A percentile compares a stretch with the other conserved stretches of the same genome.
Conservation (phyloP, 495 filamentous ascomycete genomes). For the Annulohypoxylon stygium region DNA sequence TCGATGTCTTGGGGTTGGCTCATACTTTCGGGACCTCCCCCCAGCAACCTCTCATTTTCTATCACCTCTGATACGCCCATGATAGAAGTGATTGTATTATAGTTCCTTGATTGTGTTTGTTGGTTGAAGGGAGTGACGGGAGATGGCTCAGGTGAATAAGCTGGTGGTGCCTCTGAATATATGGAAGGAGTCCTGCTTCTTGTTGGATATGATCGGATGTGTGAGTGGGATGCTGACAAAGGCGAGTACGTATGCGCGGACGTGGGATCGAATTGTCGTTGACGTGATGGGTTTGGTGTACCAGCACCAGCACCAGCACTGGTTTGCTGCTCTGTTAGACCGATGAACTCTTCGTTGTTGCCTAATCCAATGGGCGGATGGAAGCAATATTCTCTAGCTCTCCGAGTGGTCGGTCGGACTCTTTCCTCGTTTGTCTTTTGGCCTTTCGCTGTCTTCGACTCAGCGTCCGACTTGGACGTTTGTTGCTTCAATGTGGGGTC, state of each 20-base stretch:
- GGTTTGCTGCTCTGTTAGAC: slow-evolving; percentile 26
- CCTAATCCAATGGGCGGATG: slow-evolving; percentile 31
- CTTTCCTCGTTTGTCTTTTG: slow-evolving; percentile 55
- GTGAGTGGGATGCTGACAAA: slow-evolving; percentile 44
- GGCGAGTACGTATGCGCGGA: slow-evolving; percentile 45
- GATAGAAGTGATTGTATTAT: slow-evolving; percentile 56
- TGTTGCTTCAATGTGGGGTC: slow-evolving; percentile 55
- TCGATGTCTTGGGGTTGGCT: slow-evolving; percentile 46
- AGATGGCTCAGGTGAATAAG: slow-evolving; percentile 59
- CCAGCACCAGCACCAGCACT: background rate
- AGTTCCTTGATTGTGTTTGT: slow-evolving; percentile 44
- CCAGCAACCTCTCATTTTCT: slow-evolving; percentile 55
- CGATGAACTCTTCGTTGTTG: slow-evolving; percentile 28
- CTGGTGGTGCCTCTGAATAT: slow-evolving; percentile 61
- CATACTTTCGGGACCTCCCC: slow-evolving; percentile 59
- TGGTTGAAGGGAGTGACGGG: slow-evolving; percentile 36
- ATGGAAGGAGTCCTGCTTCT: slow-evolving; percentile 43
- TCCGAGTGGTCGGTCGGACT: slow-evolving; percentile 26
- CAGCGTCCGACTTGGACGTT: slow-evolving; percentile 45
- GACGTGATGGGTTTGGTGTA: slow-evolving; percentile 26
- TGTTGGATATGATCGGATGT: slow-evolving; percentile 17
- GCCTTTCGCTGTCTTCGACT: slow-evolving; percentile 58
- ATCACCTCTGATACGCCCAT: slow-evolving; percentile 54
- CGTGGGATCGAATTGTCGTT: slow-evolving; percentile 27
- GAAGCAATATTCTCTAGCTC: slow-evolving; percentile 9